Base-by-base conservation (phyloP, 1,284 basidiomycete species). In the Puccinia triticina region DNA sequence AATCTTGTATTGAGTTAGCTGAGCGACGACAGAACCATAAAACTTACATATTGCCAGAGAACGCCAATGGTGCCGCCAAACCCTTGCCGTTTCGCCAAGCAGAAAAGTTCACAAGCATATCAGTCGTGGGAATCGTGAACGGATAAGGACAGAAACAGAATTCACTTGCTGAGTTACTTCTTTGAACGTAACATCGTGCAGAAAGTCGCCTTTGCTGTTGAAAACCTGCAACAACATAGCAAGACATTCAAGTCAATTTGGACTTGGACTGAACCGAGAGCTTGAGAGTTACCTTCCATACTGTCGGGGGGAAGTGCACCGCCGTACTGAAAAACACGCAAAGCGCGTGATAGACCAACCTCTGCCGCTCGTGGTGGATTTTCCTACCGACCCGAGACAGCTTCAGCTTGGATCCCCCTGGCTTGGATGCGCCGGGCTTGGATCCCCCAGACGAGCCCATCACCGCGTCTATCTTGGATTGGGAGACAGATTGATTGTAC, bases 401-500 rank as follows among this genome's bases (percentile, higher is more conserved):
- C n/a, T n/a, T n/a, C n/a, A n/a, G n/a, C n/a, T n/a, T n/a, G n/a
- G n/a, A n/a, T n/a, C n/a, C n/a, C n/a, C n/a, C n/a, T n/a, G n/a
- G n/a, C n/a, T n/a, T n/a, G n/a, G n/a, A n/a, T n/a, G n/a, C n/a
- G n/a, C n/a, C n/a, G n/a, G 37, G 23, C 26, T 69, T 69, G 37
- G 43, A 53, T 23, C 43, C 12, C 43, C n/a, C 11, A 71, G 21
- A 14, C 23, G 69, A 69, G 5, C 69, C 69, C 23, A 32, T 71
- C 29, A 10, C 69, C n/a, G 69, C 69, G 48, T 71, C 69, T n/a
- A 71, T 50, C 26, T 26, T 46, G 10, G n/a, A 10, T 34, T 71
- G 69, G 21, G 69, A 53, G 8, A 71, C n/a, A 7, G 69, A 71
- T 29, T 71, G 69, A 3, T 53, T 71, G 69, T 71, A 71, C 16